These are phyloP conservation scores for Colletotrichum gigasporum DNA, from an alignment of 2,329 filamentous ascomycete genomes.

Conservation along the genomic window DNA sequence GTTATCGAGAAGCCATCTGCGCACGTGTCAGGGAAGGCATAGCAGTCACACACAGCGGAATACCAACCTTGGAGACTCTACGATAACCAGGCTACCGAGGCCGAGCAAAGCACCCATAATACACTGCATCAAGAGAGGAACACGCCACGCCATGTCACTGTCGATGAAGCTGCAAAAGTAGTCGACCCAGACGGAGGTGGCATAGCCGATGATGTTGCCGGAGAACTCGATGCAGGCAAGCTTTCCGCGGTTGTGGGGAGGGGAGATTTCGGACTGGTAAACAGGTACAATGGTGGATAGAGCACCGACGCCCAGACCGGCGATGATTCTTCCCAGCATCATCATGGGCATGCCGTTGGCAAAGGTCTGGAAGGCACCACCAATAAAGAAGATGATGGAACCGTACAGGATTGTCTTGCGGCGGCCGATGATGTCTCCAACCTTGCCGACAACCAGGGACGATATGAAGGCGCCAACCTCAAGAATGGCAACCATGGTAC, in stretches of 20 bases:
- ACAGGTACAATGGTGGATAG: constrained; percentile 92
- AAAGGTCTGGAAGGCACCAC: constrained; percentile 85
- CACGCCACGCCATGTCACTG: constrained; percentile 86
- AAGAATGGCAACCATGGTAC: constrained; percentile 97
- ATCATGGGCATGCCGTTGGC: constrained; percentile 90
- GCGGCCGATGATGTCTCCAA: constrained; percentile 92
- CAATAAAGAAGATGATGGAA: constrained; percentile 85
- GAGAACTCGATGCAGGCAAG: constrained; percentile 98
- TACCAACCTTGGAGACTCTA: constrained; percentile 88
- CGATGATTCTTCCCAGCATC: constrained; percentile 83
- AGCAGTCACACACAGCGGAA: neutral
- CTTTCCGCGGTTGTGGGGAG: constrained; percentile 94
- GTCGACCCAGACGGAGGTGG: constrained; percentile 97
- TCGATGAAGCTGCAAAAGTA: constrained; percentile 95
- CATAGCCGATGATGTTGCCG: constrained; percentile 95
- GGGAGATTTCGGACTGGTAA: constrained; percentile 95
- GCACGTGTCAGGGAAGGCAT: constrained; percentile 3
- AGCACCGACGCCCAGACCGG: constrained; percentile 87
- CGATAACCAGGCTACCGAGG: constrained; percentile 88
- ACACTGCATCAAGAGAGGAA: constrained; percentile 92
- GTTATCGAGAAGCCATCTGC: constrained; percentile 94
- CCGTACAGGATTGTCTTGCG: constrained; percentile 93
- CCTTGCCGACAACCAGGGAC: constrained; percentile 84
- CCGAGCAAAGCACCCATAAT: constrained; percentile 90
- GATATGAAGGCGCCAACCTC: constrained; percentile 93